Evolutionary conservation across 148 eudicot genomes (phyloP).

Genomic region (Selenicereus undatus): DNA sequence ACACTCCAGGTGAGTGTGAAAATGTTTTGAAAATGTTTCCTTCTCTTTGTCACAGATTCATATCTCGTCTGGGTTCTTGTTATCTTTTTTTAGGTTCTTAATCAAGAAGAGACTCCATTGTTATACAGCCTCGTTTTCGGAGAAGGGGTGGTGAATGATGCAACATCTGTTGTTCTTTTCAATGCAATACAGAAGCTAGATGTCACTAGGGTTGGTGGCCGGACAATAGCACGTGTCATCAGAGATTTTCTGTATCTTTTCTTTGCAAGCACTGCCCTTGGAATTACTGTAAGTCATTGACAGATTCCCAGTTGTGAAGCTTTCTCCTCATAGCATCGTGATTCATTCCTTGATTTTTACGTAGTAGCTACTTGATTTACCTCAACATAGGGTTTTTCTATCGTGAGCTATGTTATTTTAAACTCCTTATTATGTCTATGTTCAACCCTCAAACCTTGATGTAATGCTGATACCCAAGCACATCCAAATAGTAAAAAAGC

Average conservation of each 20-base stretch:
- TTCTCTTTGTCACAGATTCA: not conserved
- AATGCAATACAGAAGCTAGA: constrained; percentile 90
- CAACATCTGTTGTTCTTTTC: constrained; percentile 94
- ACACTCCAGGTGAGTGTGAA: constrained; percentile 81
- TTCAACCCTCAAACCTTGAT: no score
- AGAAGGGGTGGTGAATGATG: constrained; percentile 99
- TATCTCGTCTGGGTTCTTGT: not conserved
- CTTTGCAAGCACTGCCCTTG: constrained; percentile 76
- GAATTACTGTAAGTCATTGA: constrained; percentile 59
- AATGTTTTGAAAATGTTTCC: no score
- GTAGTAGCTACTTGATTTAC: no score
- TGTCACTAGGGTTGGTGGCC: constrained; percentile 49
- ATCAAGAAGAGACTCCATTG: constrained; percentile 95
- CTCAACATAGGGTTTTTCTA: no score
- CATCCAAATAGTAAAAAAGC: no score
- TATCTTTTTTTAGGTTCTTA: constrained; percentile 47
- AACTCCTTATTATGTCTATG: no score
- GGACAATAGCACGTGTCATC: constrained; percentile 48
- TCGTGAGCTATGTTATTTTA: no score
- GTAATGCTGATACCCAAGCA: no score
- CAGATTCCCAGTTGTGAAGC: not conserved
- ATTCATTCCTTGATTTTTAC: no score
- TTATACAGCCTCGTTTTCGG: constrained; percentile 94
- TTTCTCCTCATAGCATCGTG: not conserved
- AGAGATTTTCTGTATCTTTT: constrained; percentile 80